Evolutionary conservation across 768 basidiomycete genomes (phyloP).

Genomic region (Pholiota microspora): DNA sequence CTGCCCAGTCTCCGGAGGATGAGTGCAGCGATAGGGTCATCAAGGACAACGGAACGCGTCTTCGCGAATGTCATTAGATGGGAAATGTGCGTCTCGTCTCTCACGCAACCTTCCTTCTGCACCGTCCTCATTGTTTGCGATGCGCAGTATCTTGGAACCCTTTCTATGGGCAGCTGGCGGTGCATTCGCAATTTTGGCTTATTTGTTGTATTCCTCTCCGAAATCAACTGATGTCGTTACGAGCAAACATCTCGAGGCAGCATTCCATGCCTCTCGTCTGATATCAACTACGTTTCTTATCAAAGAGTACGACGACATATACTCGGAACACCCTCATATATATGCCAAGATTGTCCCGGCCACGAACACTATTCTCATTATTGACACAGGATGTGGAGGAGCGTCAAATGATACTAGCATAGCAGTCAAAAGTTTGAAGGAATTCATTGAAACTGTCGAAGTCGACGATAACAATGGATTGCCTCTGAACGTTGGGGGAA

Average conservation of each 20-base stretch:
- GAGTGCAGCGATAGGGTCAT: too few relatives aligned
- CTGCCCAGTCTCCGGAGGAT: conserved; percentile 81
- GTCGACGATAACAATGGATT: conserved; percentile 39
- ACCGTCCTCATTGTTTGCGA: conserved; percentile 2
- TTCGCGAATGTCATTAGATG: neutral
- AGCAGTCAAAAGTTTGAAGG: conserved; percentile 33
- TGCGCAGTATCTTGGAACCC: conserved; percentile 8
- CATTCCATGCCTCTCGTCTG: conserved; percentile 29
- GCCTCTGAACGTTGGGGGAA: conserved; percentile 42
- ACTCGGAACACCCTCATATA: conserved; percentile 52
- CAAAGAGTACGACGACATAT: conserved; percentile 50
- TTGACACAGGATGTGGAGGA: conserved; percentile 59
- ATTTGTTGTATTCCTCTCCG: conserved; percentile 16
- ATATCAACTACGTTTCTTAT: conserved; percentile 37
- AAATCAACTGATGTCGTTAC: conserved; percentile 7
- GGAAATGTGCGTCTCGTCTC: neutral
- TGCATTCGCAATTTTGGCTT: conserved; percentile 11
- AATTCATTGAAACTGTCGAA: conserved; percentile 46
- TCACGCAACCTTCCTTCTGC: neutral
- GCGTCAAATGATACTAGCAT: conserved; percentile 37
- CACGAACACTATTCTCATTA: conserved; percentile 40
- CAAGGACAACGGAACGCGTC: neutral
- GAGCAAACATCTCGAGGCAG: conserved; percentile 12
- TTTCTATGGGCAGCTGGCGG: conserved; percentile 14
- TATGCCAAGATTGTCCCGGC: conserved; percentile 44